Evolutionary conservation across 768 basidiomycete genomes (phyloP).

Genomic region (Auricularia sp.): DNA sequence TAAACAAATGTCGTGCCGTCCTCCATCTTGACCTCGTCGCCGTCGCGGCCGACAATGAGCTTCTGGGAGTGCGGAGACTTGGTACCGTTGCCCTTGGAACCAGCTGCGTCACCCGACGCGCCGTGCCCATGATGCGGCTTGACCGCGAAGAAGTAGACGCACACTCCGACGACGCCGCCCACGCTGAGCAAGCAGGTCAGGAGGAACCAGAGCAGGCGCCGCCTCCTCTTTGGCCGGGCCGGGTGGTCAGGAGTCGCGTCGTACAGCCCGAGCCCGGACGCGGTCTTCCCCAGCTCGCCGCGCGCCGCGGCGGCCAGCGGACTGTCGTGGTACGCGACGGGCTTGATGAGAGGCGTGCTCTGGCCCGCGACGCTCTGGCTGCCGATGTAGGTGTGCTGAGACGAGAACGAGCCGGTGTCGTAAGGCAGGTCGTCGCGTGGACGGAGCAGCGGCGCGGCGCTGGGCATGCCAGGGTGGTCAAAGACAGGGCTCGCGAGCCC

Average conservation of each 20-base stretch:
- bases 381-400: too few species aligned
- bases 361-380: too few species aligned
- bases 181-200: slow-evolving; percentile 8
- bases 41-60: slow-evolving; percentile 56
- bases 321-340: too few species aligned
- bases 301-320: too few species aligned
- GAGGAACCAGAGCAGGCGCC: slow-evolving; percentile 8
- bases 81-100: slow-evolving; percentile 33
- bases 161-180: slow-evolving; percentile 9
- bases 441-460: too few species aligned
- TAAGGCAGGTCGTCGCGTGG: too few species aligned
- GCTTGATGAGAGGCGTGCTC: too few species aligned
- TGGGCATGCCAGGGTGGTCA: too few species aligned
- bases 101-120: slow-evolving; percentile 28
- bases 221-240: not conserved
- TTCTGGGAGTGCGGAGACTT: slow-evolving; percentile 13
- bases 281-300: not conserved
- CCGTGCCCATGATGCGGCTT: slow-evolving; percentile 9
- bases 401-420: too few species aligned
- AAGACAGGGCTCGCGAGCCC: too few species aligned
- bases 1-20: slow-evolving; percentile 71
- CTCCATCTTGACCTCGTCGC: slow-evolving; percentile 52
- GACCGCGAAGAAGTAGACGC: slow-evolving; percentile 16
- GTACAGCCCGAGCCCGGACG: not conserved
- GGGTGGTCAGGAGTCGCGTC: not conserved